These are phyloP conservation scores for Chaetomiaceae sp. DNA, from an alignment of 2,329 filamentous ascomycete genomes.

Conservation along the genomic window DNA sequence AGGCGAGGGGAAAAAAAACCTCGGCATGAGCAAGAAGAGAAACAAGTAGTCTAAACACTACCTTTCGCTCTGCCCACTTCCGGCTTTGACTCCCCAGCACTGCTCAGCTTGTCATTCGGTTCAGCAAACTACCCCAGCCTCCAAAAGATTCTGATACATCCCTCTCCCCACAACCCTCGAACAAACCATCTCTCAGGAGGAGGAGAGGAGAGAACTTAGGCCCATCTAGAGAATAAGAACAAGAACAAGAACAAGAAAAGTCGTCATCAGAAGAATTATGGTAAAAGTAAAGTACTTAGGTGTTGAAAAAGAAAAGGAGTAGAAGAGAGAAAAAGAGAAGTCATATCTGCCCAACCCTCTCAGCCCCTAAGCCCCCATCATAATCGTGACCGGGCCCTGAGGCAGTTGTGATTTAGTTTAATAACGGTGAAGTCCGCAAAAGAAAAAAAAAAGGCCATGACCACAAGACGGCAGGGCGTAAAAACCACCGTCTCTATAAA, in stretches of 20 bases:
- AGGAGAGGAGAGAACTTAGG: too few relatives aligned
- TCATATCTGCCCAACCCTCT: background rate
- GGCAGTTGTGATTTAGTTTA: slow-evolving; percentile 5
- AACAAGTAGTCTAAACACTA: background rate
- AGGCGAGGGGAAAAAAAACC: too few relatives aligned
- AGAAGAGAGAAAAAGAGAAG: background rate
- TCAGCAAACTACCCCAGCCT: too few relatives aligned
- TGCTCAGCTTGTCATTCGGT: too few relatives aligned
- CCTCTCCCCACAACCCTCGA: too few relatives aligned
- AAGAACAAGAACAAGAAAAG: too few relatives aligned
- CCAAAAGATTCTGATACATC: too few relatives aligned
- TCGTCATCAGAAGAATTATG: too few relatives aligned
- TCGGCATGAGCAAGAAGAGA: background rate
- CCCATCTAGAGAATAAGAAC: too few relatives aligned
- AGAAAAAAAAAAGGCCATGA: background rate
- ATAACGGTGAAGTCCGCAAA: background rate
- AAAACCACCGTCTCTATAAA: background rate
- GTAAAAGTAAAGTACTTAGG: too few relatives aligned
- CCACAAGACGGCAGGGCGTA: background rate
- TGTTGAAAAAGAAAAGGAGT: too few relatives aligned
- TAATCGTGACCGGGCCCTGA: slow-evolving; percentile 2
- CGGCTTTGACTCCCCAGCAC: background rate
- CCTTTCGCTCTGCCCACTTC: background rate
- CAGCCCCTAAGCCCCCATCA: background rate
- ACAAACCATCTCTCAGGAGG: too few relatives aligned